Percentiles rank a stretch among this genome's conserved stretches.
Conservation (phyloP, 495 filamentous ascomycete genomes). For the Xylaria intraflava region DNA sequence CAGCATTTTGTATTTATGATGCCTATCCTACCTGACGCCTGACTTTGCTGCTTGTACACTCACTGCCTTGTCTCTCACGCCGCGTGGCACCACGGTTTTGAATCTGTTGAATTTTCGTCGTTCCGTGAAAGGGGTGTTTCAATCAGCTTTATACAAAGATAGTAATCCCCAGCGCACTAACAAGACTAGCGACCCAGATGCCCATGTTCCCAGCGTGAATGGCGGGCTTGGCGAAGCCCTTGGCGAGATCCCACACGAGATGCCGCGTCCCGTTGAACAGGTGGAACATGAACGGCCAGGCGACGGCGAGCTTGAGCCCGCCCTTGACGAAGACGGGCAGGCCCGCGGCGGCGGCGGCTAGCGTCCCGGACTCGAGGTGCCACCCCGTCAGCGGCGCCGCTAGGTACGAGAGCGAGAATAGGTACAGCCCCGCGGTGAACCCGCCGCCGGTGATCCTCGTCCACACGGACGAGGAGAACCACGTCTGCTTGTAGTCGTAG, state of each 20-base stretch:
- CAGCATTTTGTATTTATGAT: no score
- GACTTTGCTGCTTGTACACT: no score
- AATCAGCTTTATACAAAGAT: conserved; percentile 30
- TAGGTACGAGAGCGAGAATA: conserved; percentile 78
- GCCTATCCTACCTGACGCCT: no score
- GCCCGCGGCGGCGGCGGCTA: conserved; percentile 71
- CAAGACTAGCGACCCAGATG: conserved; percentile 60
- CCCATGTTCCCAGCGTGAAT: conserved; percentile 72
- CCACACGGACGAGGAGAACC: conserved; percentile 58
- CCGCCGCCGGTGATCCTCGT: conserved; percentile 75
- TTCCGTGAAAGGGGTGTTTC: not conserved
- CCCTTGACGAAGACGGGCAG: conserved; percentile 65
- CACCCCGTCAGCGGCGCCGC: conserved; percentile 71
- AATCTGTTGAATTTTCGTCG: not conserved
- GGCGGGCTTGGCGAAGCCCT: conserved; percentile 57
- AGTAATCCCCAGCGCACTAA: conserved; percentile 55
- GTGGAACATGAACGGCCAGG: conserved; percentile 86
- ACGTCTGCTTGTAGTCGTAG: conserved; percentile 86
- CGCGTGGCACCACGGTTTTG: not conserved
- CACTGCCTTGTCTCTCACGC: not conserved
- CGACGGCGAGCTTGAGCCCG: conserved; percentile 61
- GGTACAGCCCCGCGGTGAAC: conserved; percentile 72
- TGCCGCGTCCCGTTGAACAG: conserved; percentile 82
- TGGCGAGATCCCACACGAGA: conserved; percentile 75
- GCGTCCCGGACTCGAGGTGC: conserved; percentile 73